Evolutionary conservation across 1,139 yeast genomes (phyloP).

Genomic region (Kurtzmaniella quercitrusa): DNA sequence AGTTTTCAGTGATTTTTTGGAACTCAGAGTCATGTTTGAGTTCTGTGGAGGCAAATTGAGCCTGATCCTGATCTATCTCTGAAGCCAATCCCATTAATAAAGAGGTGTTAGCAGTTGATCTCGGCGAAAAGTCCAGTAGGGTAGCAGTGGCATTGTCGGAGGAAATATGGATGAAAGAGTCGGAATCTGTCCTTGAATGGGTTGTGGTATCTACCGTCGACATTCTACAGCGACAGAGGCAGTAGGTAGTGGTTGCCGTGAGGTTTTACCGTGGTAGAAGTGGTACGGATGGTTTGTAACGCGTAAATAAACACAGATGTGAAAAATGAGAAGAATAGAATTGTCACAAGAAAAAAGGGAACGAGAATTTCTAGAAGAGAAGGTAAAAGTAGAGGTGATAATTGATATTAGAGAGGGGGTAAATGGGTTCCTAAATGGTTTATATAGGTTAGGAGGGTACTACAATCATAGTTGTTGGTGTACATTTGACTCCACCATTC

Average conservation of each 20-base stretch:
- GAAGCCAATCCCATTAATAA: constrained; percentile 17
- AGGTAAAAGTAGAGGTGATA: too few relatives aligned
- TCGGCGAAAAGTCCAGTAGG: constrained; percentile 5
- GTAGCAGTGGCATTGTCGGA: constrained; percentile 5
- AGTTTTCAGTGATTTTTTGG: background rate
- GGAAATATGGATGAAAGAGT: constrained; percentile 7
- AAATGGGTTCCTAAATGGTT: too few relatives aligned
- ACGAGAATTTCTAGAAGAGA: background rate
- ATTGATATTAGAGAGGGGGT: too few relatives aligned
- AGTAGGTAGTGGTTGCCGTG: background rate
- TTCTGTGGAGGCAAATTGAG: background rate
- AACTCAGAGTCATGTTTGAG: background rate
- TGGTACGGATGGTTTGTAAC: background rate
- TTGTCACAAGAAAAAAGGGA: background rate
- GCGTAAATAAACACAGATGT: background rate
- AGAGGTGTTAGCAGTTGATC: constrained; percentile 9
- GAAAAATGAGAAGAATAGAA: too few relatives aligned
- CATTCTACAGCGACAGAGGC: background rate
- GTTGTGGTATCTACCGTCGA: constrained; percentile 12
- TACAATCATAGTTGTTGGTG: too few relatives aligned
- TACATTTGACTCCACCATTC: too few relatives aligned
- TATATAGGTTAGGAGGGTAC: too few relatives aligned
- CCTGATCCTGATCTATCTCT: constrained; percentile 12
- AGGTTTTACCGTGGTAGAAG: too few relatives aligned
- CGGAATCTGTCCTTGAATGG: constrained; percentile 6